phyloP scores from a whole-genome alignment of 169 alveolate species.

The Neospora caninum region DNA sequence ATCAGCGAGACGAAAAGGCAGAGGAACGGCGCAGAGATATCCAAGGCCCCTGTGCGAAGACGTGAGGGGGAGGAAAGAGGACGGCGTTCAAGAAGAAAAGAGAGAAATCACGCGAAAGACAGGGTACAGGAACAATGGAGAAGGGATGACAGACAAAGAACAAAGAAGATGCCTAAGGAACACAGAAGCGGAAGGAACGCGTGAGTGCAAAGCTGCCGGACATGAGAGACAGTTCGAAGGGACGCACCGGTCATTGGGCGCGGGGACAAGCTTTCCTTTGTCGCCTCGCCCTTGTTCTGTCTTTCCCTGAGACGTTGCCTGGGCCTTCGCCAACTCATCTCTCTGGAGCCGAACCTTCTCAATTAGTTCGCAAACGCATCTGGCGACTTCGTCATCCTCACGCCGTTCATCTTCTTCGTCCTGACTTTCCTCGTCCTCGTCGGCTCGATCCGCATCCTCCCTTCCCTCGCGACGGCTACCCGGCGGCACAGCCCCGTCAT shows the following conservation, averaged over 20 bases:
- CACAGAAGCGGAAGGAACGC: too few relatives aligned
- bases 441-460: neutral
- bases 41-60: neutral
- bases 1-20: neutral
- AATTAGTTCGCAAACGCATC: neutral
- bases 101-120: too few relatives aligned
- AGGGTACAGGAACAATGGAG: too few relatives aligned
- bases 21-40: neutral
- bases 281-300: neutral
- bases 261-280: neutral
- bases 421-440: neutral
- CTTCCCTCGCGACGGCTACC: neutral
- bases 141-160: too few relatives aligned
- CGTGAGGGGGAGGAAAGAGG: neutral
- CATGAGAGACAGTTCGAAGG: too few relatives aligned
- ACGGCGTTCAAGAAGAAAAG: neutral
- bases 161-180: too few relatives aligned
- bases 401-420: constrained; percentile 16
- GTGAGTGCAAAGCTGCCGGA: too few relatives aligned
- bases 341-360: neutral
- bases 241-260: neutral
- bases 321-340: neutral
- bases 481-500: neutral
- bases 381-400: constrained; percentile 12
- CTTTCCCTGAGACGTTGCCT: neutral